A percentile compares a stretch with the other conserved stretches of the same genome.
Evolutionary conservation across 1,284 basidiomycete genomes (phyloP).

Genomic region (Marasmius tenuissimus): DNA sequence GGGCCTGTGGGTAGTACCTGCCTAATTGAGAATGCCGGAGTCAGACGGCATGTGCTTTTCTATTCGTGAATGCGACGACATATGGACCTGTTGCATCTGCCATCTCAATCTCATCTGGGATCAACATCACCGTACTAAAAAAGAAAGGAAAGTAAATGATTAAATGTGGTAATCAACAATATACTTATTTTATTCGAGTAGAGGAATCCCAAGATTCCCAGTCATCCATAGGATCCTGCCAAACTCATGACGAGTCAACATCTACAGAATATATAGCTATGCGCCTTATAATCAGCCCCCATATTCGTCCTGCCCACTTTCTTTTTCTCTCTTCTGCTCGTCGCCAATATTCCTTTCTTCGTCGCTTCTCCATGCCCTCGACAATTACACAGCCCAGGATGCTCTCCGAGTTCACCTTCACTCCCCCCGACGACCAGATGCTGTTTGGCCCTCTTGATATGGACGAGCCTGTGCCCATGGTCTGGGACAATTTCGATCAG

Average conservation of each 20-base stretch:
- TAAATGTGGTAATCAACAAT: not conserved
- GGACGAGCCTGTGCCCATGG: slow-evolving; percentile 48
- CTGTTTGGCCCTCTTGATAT: slow-evolving; percentile 66
- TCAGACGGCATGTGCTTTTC: not conserved
- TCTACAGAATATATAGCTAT: not conserved
- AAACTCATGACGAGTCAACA: not conserved
- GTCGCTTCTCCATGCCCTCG: slow-evolving; percentile 45
- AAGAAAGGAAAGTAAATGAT: not conserved
- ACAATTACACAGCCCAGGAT: slow-evolving; percentile 33
- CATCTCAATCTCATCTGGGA: not conserved
- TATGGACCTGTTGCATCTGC: not conserved
- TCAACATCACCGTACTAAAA: not conserved
- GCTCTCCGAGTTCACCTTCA: slow-evolving; percentile 28
- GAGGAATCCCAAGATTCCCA: not conserved
- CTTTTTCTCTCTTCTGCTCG: slow-evolving; percentile 22
- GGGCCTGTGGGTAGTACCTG: not conserved
- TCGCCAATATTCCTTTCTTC: slow-evolving; percentile 5
- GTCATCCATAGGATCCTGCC: not conserved
- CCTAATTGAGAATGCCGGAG: slow-evolving; percentile 3
- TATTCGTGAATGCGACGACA: not conserved
- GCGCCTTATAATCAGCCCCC: slow-evolving; percentile 3
- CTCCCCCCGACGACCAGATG: slow-evolving; percentile 52
- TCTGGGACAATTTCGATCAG: slow-evolving; percentile 43
- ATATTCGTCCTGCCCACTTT: not conserved
- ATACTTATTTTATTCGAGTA: not conserved